Percentiles rank a stretch among this genome's conserved stretches.
Conservation (phyloP, 306 rosid species). For the Quercus engelmannii region DNA sequence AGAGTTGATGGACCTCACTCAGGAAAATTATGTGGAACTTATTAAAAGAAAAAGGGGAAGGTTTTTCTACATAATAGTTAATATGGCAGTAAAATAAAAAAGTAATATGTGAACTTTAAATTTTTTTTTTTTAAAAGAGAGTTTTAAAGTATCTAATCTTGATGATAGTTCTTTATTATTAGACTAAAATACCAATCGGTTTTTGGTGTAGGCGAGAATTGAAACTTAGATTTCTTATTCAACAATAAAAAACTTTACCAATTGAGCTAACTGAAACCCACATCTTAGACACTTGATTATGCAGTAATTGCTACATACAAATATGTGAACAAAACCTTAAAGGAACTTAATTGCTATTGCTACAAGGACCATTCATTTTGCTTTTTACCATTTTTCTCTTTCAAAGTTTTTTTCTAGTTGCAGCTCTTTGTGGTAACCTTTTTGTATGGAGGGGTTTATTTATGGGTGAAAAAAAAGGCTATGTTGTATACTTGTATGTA, state of each 20-base stretch:
- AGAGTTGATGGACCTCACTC: conserved; percentile 25
- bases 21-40: conserved; percentile 21
- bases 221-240: too few species aligned
- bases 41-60: neutral
- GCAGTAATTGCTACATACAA: too few species aligned
- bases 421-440: conserved; percentile 29
- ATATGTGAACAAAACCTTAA: too few species aligned
- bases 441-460: neutral
- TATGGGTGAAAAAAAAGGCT: conserved; percentile 2
- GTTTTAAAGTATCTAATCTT: rapidly evolving
- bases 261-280: rapidly evolving
- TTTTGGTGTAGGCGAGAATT: too few species aligned
- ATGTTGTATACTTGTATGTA: neutral
- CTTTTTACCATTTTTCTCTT: conserved; percentile 12
- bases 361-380: conserved; percentile 14
- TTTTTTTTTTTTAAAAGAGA: too few species aligned
- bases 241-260: rapidly evolving
- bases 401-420: conserved; percentile 36
- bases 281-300: too few species aligned
- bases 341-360: conserved; percentile 18
- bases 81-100: too few species aligned
- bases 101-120: too few species aligned
- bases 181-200: rapidly evolving
- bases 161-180: rapidly evolving
- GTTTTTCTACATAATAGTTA: too few species aligned